Evolutionary conservation across 2,329 filamentous ascomycete genomes (phyloP).

Genomic region (Boeremia exigua): DNA sequence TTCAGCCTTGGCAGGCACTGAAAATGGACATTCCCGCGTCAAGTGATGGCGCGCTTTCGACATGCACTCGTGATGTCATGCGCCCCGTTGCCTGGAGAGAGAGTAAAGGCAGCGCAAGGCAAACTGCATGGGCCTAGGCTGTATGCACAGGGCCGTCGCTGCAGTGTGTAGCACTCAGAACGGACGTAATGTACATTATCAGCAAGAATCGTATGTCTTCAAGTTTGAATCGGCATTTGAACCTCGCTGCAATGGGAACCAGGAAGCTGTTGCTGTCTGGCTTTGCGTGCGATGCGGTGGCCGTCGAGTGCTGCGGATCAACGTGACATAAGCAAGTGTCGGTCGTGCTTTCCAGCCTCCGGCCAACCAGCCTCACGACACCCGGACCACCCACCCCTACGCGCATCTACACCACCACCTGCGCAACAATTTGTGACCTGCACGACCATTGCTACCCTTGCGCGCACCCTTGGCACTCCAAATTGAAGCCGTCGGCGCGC

Average conservation of each 20-base stretch:
- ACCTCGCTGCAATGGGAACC: background rate
- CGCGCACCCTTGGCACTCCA: slow-evolving; percentile 24
- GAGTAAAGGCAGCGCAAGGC: background rate
- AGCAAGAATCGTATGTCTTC: background rate
- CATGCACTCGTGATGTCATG: slow-evolving; percentile 15
- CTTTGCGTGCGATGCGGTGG: background rate
- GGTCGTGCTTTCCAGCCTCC: slow-evolving; percentile 14
- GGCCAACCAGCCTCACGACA: slow-evolving; percentile 16
- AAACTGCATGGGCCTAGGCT: background rate
- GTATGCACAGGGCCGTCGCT: background rate
- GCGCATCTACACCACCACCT: slow-evolving; percentile 32
- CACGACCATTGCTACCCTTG: slow-evolving; percentile 31
- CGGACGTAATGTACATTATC: background rate
- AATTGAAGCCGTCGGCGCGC: slow-evolving; percentile 30
- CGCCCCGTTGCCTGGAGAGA: background rate
- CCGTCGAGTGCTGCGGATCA: slow-evolving; percentile 1
- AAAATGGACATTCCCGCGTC: slow-evolving; percentile 4
- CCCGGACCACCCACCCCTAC: slow-evolving; percentile 25
- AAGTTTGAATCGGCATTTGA: background rate
- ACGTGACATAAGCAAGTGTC: slow-evolving; percentile 14
- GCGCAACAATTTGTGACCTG: slow-evolving; percentile 19
- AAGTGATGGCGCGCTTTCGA: slow-evolving; percentile 18
- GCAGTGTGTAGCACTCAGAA: background rate
- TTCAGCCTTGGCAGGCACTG: slow-evolving; percentile 28
- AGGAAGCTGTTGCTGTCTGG: background rate